Evolutionary conservation across 768 basidiomycete genomes (phyloP).

Genomic region (Tulasnella sp.): DNA sequence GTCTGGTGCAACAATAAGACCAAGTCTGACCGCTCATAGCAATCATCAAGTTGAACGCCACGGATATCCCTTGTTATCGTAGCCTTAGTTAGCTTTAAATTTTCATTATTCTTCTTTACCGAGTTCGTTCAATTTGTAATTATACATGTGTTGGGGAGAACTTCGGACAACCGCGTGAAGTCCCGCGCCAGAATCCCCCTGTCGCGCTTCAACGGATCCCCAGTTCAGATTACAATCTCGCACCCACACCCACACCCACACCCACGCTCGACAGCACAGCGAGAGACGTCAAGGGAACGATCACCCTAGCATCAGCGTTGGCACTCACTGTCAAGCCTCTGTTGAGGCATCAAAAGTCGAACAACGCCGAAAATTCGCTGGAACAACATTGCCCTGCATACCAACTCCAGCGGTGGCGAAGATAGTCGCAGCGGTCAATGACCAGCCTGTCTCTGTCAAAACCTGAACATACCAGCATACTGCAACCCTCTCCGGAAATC

Average conservation of each 20-base stretch:
- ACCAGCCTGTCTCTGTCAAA: not conserved
- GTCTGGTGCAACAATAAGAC: not conserved
- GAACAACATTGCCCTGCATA: not conserved
- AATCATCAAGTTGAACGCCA: not conserved
- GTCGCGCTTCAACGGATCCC: constrained; percentile 1
- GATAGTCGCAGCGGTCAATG: constrained; percentile 6
- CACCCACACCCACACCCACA: constrained; percentile 11
- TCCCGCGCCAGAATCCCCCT: not conserved
- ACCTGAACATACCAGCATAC: not conserved
- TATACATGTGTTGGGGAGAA: constrained; percentile 4
- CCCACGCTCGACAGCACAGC: constrained; percentile 1
- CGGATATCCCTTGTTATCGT: not conserved
- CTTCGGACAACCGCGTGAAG: not conserved
- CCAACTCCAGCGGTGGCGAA: not conserved
- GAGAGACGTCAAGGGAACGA: not conserved
- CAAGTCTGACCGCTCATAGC: not conserved
- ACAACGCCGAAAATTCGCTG: not conserved
- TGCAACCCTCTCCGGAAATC: constrained; percentile 6
- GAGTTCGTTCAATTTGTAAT: not conserved
- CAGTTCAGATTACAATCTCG: constrained; percentile 6
- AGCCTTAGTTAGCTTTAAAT: not conserved
- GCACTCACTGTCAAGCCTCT: not conserved
- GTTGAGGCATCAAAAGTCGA: not conserved
- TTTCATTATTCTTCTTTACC: constrained; percentile 11
- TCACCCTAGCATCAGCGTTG: not conserved